Percentiles rank a stretch among this genome's conserved stretches.
Conservation (phyloP, 768 basidiomycete genomes). For the Suillus alpinus region DNA sequence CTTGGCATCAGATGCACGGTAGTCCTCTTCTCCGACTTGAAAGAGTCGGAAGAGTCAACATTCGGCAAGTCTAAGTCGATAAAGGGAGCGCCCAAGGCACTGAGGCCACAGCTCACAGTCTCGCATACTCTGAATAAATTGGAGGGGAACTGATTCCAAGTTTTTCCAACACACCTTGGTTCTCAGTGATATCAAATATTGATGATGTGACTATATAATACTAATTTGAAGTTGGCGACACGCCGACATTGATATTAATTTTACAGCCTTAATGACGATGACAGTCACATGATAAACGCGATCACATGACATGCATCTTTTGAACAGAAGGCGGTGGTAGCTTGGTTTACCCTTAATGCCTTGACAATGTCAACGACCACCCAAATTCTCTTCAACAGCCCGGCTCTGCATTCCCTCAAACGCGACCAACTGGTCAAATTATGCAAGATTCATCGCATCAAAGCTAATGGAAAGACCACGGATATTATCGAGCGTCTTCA, state of each 20-base stretch:
- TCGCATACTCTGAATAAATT: background rate
- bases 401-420: slow-evolving; percentile 79
- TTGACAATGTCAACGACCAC: slow-evolving; percentile 64
- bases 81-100: background rate
- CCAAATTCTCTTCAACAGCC: slow-evolving; percentile 80
- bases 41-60: background rate
- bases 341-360: background rate
- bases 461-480: slow-evolving; percentile 75
- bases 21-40: too few relatives aligned
- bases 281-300: slow-evolving; percentile 1
- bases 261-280: too few relatives aligned
- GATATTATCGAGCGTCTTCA: slow-evolving; percentile 71
- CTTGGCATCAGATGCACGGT: background rate
- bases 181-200: too few relatives aligned
- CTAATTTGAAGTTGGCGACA: too few relatives aligned
- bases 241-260: too few relatives aligned
- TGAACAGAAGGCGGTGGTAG: background rate
- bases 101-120: background rate
- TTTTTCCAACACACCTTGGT: too few relatives aligned
- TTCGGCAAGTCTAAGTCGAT: background rate
- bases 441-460: slow-evolving; percentile 80
- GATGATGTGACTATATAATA: too few relatives aligned
- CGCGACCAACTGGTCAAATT: slow-evolving; percentile 82
- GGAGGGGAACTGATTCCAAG: background rate
- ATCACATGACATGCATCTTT: slow-evolving; percentile 4